Evolutionary conservation across 106 monocot species (phyloP), one percentile per base, ranked within the genome.

Genomic region (Hemerocallis citrina): DNA sequence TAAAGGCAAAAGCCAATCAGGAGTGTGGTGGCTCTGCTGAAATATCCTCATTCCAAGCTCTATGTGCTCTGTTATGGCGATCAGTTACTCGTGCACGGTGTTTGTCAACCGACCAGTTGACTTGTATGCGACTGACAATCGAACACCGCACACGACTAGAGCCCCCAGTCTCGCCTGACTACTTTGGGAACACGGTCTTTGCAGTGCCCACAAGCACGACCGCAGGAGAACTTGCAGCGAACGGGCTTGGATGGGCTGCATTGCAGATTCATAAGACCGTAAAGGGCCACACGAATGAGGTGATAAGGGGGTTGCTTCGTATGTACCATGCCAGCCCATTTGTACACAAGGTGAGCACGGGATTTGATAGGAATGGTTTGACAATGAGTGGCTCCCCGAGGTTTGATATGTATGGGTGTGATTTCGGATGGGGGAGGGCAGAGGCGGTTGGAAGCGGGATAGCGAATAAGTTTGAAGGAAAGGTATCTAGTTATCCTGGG

Each of bases 1-100:
- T 81, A 7, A 81, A 75, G 44, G 55, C 47, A 7, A 75, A 19
- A 61, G 75, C 80, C 49, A 81, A 81, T 51, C 39, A 56, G 7
- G 70, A 70, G 24, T 51, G 50, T 52, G 23, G n/a, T 2, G 28
- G 24, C 1, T 15, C 20, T 2, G 30, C 14, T 29, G 16, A 59
- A 10, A 52, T 70, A 25, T 62, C 49, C 2, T 52, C 72, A 0
- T 57, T 55, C 31, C 71, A 72, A 31, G 37, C 62, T 2, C 32
- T 72, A 2, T 32, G 40, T 37, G 13, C 71, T 5, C 29, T 72
- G 32, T 13, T 72, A 22, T 72, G 71, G 71, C 38, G 62, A 40
- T 63, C 50, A 24, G 41, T 56, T 11, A 63, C 52, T 10, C 71
- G 71, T 1, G 71, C 54, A 11, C 62, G 71, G 2, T 0, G 63